Conservation (phyloP, 1,284 basidiomycete genomes). For the Tremellales sp. region DNA sequence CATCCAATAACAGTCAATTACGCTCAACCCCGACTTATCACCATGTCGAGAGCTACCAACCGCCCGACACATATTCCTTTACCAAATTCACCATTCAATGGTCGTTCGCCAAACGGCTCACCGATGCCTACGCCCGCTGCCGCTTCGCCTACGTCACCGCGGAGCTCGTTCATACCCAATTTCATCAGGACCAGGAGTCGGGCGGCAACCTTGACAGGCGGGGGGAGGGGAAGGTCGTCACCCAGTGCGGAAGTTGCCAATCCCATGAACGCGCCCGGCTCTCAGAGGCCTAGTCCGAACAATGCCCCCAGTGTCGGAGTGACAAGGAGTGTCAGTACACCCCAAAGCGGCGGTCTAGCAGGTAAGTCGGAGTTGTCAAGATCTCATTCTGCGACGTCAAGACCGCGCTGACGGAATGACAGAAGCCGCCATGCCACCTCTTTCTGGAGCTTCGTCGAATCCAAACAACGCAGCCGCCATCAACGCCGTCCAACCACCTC, state of each 20-base stretch:
- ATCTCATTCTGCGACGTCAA: too few relatives aligned
- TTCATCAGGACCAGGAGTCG: constrained; percentile 44
- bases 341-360: too few relatives aligned
- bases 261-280: constrained; percentile 8
- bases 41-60: background rate
- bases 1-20: too few relatives aligned
- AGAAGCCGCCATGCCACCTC: too few relatives aligned
- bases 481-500: background rate
- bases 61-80: constrained; percentile 31
- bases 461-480: background rate
- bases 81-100: constrained; percentile 10
- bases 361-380: too few relatives aligned
- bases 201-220: constrained; percentile 36
- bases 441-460: too few relatives aligned
- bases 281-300: constrained; percentile 1
- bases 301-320: constrained; percentile 5
- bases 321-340: constrained; percentile 38
- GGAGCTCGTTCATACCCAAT: constrained; percentile 41
- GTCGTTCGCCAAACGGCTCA: constrained; percentile 18
- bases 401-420: too few relatives aligned
- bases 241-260: constrained; percentile 21
- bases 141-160: constrained; percentile 38
- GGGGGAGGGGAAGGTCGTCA: constrained; percentile 9
- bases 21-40: too few relatives aligned
- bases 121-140: constrained; percentile 15